Evolutionary conservation across 2,329 filamentous ascomycete genomes (phyloP).

Genomic region (Coniella lustricola): DNA sequence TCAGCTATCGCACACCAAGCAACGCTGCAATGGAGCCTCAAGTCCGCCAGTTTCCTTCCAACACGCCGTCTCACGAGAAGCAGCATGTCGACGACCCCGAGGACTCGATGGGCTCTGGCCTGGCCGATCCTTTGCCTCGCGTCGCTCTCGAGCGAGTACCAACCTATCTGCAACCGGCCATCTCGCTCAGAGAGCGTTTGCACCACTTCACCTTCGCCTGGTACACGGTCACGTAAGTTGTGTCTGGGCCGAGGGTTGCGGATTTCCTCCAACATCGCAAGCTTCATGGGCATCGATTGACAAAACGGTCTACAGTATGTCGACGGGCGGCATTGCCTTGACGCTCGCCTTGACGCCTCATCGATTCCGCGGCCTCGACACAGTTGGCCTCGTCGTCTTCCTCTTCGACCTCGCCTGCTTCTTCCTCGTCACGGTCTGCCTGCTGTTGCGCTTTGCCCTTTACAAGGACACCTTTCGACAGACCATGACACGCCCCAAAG

Average conservation of each 20-base stretch:
- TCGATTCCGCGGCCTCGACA: conserved; percentile 40
- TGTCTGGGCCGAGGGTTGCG: no score
- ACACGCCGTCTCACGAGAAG: conserved; percentile 1
- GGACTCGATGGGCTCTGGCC: background rate
- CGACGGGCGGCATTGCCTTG: conserved; percentile 25
- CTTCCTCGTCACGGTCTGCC: conserved; percentile 24
- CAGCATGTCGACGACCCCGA: background rate
- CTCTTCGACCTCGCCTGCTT: conserved; percentile 44
- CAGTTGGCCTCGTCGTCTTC: conserved; percentile 44
- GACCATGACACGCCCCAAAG: conserved; percentile 42
- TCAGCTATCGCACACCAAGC: no score
- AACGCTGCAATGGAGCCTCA: conserved; percentile 9
- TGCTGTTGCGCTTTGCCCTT: conserved; percentile 37
- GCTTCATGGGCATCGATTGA: background rate
- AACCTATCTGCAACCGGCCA: conserved; percentile 24
- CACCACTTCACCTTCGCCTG: conserved; percentile 29
- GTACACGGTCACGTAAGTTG: conserved; percentile 26
- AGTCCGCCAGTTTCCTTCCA: conserved; percentile 6
- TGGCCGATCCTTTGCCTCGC: conserved; percentile 1
- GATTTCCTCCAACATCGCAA: no score
- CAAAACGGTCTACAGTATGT: conserved; percentile 20
- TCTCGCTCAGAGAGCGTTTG: conserved; percentile 23
- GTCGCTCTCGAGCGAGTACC: conserved; percentile 21
- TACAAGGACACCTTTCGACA: conserved; percentile 35
- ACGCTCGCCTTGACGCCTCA: conserved; percentile 23